Percentiles rank a stretch among this genome's conserved stretches.
Evolutionary conservation across 2,329 filamentous ascomycete species (phyloP).

Genomic region (Botrytis aclada): DNA sequence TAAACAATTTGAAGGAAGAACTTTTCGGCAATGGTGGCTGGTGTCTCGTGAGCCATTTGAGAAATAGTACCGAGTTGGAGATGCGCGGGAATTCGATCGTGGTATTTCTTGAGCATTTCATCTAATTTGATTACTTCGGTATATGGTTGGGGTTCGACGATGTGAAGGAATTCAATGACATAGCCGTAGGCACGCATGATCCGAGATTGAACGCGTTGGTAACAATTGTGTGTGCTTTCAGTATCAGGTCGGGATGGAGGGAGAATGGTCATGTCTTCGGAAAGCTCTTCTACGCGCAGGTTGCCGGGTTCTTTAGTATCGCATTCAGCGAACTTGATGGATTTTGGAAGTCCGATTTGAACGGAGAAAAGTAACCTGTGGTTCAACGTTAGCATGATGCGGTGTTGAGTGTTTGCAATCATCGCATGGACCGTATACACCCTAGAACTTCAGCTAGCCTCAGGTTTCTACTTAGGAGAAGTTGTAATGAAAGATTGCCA

Average conservation of each 20-base stretch:
- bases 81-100: constrained; percentile 46
- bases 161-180: constrained; percentile 51
- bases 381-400: neutral
- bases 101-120: constrained; percentile 45
- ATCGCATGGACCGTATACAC: neutral
- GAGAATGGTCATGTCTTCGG: constrained; percentile 51
- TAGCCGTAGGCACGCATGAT: constrained; percentile 50
- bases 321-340: constrained; percentile 60
- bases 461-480: neutral
- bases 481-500: neutral
- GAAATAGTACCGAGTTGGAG: constrained; percentile 49
- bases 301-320: constrained; percentile 63
- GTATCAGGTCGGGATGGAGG: constrained; percentile 54
- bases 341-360: constrained; percentile 64
- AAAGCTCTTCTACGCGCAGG: constrained; percentile 63
- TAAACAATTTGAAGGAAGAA: constrained; percentile 52
- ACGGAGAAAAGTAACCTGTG: constrained; percentile 55
- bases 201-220: constrained; percentile 50
- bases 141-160: constrained; percentile 48
- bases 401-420: neutral
- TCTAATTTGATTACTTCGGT: constrained; percentile 51
- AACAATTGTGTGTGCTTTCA: constrained; percentile 58
- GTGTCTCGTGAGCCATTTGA: constrained; percentile 48
- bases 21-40: constrained; percentile 48
- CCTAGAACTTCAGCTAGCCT: neutral